phyloP scores from a whole-genome alignment of 345 rosid species.

The Dovyalis caffra region DNA sequence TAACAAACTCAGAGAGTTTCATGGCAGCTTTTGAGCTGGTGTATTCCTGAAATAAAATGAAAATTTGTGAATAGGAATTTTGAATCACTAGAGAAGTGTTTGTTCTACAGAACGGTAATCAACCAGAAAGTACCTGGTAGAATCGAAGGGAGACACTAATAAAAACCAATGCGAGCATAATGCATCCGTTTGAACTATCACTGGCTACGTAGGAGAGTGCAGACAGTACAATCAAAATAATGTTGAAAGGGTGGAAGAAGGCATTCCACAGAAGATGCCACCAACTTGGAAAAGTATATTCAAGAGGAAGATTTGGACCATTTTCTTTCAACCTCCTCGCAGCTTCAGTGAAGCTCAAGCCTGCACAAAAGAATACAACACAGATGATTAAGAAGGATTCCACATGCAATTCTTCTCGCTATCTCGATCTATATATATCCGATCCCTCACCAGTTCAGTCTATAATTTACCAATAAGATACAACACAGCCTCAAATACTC shows the following conservation, averaged over 20 bases:
- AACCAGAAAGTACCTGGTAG: constrained; percentile 45
- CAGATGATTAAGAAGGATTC: too few species aligned
- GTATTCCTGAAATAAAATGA: constrained; percentile 41
- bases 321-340: constrained; percentile 60
- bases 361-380: too few species aligned
- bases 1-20: constrained; percentile 61
- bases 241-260: constrained; percentile 71
- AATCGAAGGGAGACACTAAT: constrained; percentile 63
- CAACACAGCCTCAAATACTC: too few species aligned
- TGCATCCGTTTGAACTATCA: constrained; percentile 63
- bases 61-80: too few species aligned
- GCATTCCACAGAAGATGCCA: constrained; percentile 69
- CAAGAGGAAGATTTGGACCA: constrained; percentile 60
- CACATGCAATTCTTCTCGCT: too few species aligned
- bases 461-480: too few species aligned
- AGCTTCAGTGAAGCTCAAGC: constrained; percentile 71
- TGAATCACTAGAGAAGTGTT: too few species aligned
- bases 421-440: too few species aligned
- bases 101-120: neutral
- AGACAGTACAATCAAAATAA: constrained; percentile 58
- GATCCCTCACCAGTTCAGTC: too few species aligned
- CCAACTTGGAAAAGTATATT: constrained; percentile 49
- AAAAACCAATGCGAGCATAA: constrained; percentile 62
- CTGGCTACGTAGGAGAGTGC: constrained; percentile 57
- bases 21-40: constrained; percentile 76